Conservation (phyloP, 2,329 filamentous ascomycete genomes). For the Colletotrichum tropicicola region DNA sequence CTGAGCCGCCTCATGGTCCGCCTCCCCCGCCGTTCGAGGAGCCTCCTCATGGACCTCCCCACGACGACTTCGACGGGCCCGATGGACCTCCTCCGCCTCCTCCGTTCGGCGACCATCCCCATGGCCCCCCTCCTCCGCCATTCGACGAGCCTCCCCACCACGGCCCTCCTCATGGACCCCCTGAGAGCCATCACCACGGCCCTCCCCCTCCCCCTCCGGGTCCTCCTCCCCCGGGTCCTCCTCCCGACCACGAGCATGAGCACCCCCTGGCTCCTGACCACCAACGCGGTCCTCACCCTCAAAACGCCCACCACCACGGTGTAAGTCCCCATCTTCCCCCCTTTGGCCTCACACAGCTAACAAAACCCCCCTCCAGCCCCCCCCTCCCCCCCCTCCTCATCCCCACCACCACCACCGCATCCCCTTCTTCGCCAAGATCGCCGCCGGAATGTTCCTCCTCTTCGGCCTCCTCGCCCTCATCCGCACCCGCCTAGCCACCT, state of each 20-base stretch:
- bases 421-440: conserved; percentile 36
- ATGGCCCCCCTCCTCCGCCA: conserved; percentile 2
- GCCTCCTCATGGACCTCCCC: conserved; percentile 22
- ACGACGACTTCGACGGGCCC: no score
- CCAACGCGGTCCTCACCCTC: conserved; percentile 10
- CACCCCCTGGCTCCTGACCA: conserved; percentile 3
- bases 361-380: no score
- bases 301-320: background rate
- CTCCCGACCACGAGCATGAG: background rate
- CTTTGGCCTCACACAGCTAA: no score
- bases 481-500: conserved; percentile 35
- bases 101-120: conserved; percentile 20
- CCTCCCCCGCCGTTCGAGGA: conserved; percentile 31
- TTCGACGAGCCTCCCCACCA: background rate
- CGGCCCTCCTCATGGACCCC: background rate
- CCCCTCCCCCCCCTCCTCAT: background rate
- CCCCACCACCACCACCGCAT: conserved; percentile 26
- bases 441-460: conserved; percentile 35
- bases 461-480: conserved; percentile 35
- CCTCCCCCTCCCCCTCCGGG: background rate
- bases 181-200: background rate
- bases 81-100: conserved; percentile 31
- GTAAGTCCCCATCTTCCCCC: background rate
- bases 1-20: conserved; percentile 33
- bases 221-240: background rate